Base-by-base conservation (phyloP, 106 monocot genomes). In the Phalaenopsis equestris region DNA sequence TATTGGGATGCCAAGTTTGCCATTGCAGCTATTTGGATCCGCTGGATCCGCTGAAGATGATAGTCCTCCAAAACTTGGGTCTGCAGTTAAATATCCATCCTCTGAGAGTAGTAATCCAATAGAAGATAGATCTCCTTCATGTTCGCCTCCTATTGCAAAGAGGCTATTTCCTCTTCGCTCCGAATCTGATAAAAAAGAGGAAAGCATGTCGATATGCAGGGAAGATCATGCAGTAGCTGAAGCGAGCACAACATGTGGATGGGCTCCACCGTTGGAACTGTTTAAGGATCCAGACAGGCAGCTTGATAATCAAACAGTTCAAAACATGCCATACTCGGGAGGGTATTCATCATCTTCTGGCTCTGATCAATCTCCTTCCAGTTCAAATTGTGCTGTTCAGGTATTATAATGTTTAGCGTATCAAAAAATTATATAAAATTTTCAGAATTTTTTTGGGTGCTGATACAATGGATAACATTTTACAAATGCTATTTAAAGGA, bases 321-420 rank as follows among this genome's bases (percentile, higher is more conserved):
- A 73, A 2, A 83, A 73, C 72, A 4, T 37, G 23, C 79, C 79
- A 73, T 83, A 83, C 42, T 57, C 78, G 18, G 83, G 52, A 52
- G 78, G 83, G 19, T 83, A 83, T 58, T 73, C 79, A 15, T 94
- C 94, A 39, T 93, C 99, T 17, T 90, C 94, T 80, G 84, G 91
- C 37, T 99, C 93, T n/a, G 98, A 94, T 42, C 98, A 88, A 48
- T 99, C 95, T 21, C 99, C 99, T 52, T 91, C 95, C 72, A 93
- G 88, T 80, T 93, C 99, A 15, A 93, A 91, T 70, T 99, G 91
- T 65, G 91, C 90, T 83, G 75, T 79, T 67, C 99, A 95, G 90
- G 99, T 99, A 86, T 52, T 45, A 72, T 7, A 23, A n/a, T 24
- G 17, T 75, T 42, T 72, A 38, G 8, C 41, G 6, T 36, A 14